Conservation (phyloP, 768 basidiomycete species). For the Leccinum pellstonianum region DNA sequence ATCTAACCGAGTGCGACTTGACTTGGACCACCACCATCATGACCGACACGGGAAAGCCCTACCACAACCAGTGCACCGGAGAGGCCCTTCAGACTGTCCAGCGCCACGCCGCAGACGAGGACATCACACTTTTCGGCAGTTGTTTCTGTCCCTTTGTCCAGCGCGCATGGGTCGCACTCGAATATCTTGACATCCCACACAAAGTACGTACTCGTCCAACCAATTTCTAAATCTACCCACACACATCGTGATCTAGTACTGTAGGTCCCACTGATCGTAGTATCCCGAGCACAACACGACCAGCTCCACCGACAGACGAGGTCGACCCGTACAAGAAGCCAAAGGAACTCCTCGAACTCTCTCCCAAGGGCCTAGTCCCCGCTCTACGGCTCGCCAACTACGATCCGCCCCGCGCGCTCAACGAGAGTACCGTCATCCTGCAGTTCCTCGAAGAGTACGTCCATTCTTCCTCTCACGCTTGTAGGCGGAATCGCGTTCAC, state of each 20-base stretch:
- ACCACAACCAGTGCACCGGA: conserved; percentile 45
- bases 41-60: conserved; percentile 39
- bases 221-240: neutral
- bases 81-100: conserved; percentile 56
- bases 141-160: conserved; percentile 86
- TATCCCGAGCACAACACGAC: neutral
- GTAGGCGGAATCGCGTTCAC: neutral
- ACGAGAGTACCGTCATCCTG: conserved; percentile 79
- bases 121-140: conserved; percentile 66
- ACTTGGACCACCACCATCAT: conserved; percentile 2
- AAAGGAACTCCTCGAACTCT: conserved; percentile 71
- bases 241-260: conserved; percentile 32
- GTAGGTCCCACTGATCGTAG: conserved; percentile 26
- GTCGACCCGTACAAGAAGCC: conserved; percentile 85
- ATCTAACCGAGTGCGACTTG: neutral
- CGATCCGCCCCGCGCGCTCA: conserved; percentile 58
- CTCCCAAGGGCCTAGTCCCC: conserved; percentile 81
- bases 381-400: conserved; percentile 56
- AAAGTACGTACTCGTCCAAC: conserved; percentile 42
- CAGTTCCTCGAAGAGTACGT: conserved; percentile 77
- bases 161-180: conserved; percentile 74
- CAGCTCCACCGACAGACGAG: conserved; percentile 48
- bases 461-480: neutral
- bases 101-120: conserved; percentile 43
- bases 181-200: conserved; percentile 69